Base-by-base conservation (phyloP, 208 protist species). In the Cochliopodium minus region DNA sequence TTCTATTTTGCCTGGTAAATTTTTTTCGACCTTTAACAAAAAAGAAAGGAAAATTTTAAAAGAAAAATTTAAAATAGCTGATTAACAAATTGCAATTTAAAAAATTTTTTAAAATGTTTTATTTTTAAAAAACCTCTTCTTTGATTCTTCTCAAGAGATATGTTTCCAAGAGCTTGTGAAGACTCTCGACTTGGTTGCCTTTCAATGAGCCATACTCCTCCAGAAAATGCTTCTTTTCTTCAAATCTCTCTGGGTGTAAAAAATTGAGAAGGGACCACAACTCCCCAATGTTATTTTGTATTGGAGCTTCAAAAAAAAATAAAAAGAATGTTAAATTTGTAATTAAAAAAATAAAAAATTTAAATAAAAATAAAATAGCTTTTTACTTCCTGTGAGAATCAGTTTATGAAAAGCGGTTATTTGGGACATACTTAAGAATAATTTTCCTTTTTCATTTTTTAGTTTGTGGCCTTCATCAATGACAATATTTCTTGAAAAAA, bases 11-110 rank as follows among this genome's bases (percentile, higher is more conserved):
- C 85, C 82, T 30, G 91, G 91, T 47, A 98, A 88, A 57, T 74
- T 82, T 40, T 96, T 88, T 59, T 97, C 92, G 29, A 98, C 84
- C n/a, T n/a, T n/a, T n/a, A n/a, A n/a, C n/a, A n/a, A n/a, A n/a
- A n/a, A n/a, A n/a, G n/a, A n/a, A n/a, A n/a, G n/a, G n/a, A n/a
- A n/a, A n/a, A n/a, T n/a, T n/a, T n/a, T n/a, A n/a, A n/a, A n/a
- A n/a, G n/a, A n/a, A n/a, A n/a, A n/a, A n/a, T n/a, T n/a, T n/a
- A n/a, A n/a, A n/a, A n/a, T n/a, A n/a, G n/a, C n/a, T n/a, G n/a
- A n/a, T n/a, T n/a, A n/a, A n/a, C n/a, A n/a, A n/a, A n/a, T n/a
- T n/a, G n/a, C n/a, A n/a, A n/a, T n/a, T n/a, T n/a, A n/a, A n/a
- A n/a, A n/a, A n/a, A n/a, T n/a, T n/a, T n/a, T n/a, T n/a, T n/a